Percentiles rank a stretch among this genome's conserved stretches.
These are phyloP conservation scores for Botrytis deweyae DNA, from an alignment of 2,329 filamentous ascomycete genomes.

Conservation along the genomic window DNA sequence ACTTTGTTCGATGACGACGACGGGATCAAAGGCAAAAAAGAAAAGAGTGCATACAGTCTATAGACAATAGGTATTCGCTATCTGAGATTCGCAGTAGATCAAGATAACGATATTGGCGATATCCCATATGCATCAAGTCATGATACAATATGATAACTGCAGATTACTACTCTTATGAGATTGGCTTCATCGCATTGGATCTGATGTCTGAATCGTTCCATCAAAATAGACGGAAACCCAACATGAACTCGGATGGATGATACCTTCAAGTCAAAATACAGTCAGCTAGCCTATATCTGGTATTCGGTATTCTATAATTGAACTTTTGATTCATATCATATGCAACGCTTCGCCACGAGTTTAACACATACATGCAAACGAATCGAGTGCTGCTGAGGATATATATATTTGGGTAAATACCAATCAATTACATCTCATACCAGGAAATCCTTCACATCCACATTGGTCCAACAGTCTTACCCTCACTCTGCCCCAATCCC, in stretches of 20 bases:
- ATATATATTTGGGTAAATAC: background rate
- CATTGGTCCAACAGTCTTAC: background rate
- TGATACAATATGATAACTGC: background rate
- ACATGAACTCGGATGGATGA: background rate
- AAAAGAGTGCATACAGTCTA: background rate
- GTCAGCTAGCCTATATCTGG: background rate
- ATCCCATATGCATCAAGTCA: background rate
- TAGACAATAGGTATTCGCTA: background rate
- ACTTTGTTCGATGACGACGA: background rate
- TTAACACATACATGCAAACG: background rate
- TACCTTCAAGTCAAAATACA: background rate
- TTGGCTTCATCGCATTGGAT: background rate
- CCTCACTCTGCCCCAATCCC: background rate
- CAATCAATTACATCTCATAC: background rate
- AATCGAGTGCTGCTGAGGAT: background rate
- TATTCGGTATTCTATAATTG: background rate
- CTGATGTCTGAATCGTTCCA: background rate
- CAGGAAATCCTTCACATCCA: background rate
- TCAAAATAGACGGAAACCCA: background rate
- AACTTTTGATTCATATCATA: background rate
- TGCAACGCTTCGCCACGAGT: background rate
- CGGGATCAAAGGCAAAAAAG: background rate
- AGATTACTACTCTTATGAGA: background rate
- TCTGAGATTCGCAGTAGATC: background rate
- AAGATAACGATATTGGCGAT: background rate